Percentiles rank a stretch among this genome's conserved stretches.
phyloP scores from a whole-genome alignment of 2,329 filamentous ascomycete species.

The Helminthosporium solani region DNA sequence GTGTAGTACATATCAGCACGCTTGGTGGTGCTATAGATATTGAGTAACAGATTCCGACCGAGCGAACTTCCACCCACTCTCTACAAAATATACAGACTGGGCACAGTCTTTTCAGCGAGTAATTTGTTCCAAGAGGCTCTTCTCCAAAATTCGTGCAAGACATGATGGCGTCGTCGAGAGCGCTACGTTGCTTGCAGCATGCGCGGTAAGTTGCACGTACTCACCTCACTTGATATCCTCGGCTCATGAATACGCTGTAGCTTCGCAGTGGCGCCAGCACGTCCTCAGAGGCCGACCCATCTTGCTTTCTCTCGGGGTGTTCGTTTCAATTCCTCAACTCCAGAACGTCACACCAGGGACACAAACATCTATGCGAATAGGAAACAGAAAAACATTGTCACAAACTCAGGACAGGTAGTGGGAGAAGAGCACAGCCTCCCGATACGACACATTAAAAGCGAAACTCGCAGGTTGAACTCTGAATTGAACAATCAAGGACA shows the following conservation, averaged over 20 bases:
- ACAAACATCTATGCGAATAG: too few relatives aligned
- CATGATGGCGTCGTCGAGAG: neutral
- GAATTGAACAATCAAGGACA: neutral
- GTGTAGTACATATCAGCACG: neutral
- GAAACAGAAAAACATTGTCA: neutral
- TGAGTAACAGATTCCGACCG: too few relatives aligned
- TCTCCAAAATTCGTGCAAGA: too few relatives aligned
- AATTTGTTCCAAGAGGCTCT: too few relatives aligned
- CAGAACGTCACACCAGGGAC: too few relatives aligned
- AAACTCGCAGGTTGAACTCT: neutral
- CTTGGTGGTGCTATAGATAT: neutral
- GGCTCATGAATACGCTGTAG: too few relatives aligned
- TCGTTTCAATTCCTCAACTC: neutral
- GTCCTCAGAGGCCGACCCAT: neutral
- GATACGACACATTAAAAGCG: neutral
- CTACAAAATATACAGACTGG: too few relatives aligned
- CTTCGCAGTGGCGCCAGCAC: neutral
- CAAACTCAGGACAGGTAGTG: neutral
- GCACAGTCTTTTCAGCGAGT: too few relatives aligned
- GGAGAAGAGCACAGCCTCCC: neutral
- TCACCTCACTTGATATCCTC: neutral
- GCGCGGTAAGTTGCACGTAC: neutral
- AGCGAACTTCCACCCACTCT: too few relatives aligned
- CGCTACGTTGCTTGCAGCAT: neutral
- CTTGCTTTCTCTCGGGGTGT: neutral